Conservation (phyloP, 176 grass and related monocot species). For the Triticum monococcum region DNA sequence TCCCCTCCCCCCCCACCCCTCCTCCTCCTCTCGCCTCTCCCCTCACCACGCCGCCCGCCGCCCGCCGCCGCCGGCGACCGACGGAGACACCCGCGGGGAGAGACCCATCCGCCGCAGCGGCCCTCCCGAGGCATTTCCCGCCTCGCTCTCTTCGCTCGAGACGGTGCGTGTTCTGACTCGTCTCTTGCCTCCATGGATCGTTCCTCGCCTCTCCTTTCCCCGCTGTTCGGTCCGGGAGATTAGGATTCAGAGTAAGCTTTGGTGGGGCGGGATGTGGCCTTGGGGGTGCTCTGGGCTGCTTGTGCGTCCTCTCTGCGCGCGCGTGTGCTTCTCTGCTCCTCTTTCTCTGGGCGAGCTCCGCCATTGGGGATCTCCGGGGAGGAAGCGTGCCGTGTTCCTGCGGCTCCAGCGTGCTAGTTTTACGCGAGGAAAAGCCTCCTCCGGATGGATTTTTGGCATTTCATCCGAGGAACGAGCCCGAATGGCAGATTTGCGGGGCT, state of each 20-base stretch:
- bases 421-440: background rate
- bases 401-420: background rate
- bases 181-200: background rate
- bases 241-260: background rate
- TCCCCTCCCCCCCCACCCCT: background rate
- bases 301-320: background rate
- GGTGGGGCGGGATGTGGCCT: background rate
- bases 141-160: background rate
- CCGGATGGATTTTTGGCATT: background rate
- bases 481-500: conserved; percentile 9
- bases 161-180: conserved; percentile 9
- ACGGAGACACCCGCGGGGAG: background rate
- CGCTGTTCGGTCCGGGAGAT: background rate
- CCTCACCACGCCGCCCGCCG: background rate
- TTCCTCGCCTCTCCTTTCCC: background rate
- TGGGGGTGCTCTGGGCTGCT: background rate
- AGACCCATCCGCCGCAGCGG: background rate
- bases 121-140: background rate
- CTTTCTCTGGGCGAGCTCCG: background rate
- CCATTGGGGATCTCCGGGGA: conserved; percentile 22
- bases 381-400: background rate
- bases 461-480: background rate
- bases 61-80: background rate
- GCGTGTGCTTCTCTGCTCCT: background rate
- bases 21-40: background rate